These are phyloP conservation scores for Flaveria floridana DNA, from an alignment of 140 eudicot species.

Conservation along the genomic window DNA sequence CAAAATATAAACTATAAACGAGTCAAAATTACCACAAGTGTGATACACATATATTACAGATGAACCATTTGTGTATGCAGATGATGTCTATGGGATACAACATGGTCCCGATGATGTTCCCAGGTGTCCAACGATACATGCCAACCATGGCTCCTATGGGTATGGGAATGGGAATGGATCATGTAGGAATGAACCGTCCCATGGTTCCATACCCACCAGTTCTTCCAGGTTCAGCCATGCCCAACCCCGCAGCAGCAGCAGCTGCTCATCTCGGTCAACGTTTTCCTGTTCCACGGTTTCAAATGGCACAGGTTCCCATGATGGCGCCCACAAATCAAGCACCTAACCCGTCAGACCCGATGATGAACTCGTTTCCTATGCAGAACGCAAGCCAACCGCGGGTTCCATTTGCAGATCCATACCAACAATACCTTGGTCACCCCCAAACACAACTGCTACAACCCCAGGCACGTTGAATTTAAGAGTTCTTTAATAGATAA, in stretches of 20 bases:
- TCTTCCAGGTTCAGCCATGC: constrained; percentile 52
- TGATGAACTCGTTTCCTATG: constrained; percentile 34
- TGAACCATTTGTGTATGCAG: constrained; percentile 41
- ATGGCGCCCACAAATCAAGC: constrained; percentile 43
- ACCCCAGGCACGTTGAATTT: constrained; percentile 46
- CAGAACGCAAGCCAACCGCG: constrained; percentile 49
- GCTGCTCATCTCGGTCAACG: constrained; percentile 58
- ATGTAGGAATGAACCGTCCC: constrained; percentile 66
- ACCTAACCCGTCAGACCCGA: constrained; percentile 39
- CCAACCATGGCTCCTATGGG: constrained; percentile 70
- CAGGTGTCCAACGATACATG: constrained; percentile 82
- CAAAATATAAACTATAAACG: not conserved
- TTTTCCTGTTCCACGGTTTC: constrained; percentile 54
- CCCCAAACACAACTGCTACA: constrained; percentile 52
- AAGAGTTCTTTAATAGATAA: constrained; percentile 1
- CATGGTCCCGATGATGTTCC: constrained; percentile 82
- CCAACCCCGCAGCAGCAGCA: constrained; percentile 39
- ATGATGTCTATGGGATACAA: constrained; percentile 96
- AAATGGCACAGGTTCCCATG: constrained; percentile 47
- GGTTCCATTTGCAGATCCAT: constrained; percentile 49
- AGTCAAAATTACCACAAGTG: not conserved
- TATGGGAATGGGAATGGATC: constrained; percentile 63
- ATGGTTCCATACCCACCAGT: constrained; percentile 60
- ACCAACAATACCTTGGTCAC: constrained; percentile 60
- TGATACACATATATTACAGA: not conserved